Evolutionary conservation across 208 protist species (phyloP).

Genomic region (Leishmania martiniquensis): DNA sequence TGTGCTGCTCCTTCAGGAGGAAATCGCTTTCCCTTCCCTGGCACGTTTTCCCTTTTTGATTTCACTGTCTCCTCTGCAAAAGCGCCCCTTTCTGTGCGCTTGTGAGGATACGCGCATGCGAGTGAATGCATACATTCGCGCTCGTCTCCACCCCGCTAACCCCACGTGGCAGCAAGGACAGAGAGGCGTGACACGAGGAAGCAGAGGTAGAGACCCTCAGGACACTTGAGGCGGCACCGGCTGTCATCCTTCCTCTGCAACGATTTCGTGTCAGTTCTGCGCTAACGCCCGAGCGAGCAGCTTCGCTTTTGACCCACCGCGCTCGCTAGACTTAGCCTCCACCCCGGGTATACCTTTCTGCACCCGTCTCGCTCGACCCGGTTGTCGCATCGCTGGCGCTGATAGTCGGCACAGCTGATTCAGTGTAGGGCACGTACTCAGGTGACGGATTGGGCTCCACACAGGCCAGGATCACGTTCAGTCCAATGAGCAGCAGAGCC

Average conservation of each 20-base stretch:
- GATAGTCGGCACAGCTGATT: background rate
- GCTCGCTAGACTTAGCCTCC: no score
- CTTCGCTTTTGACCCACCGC: background rate
- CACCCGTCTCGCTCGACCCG: background rate
- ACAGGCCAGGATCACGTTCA: conserved; percentile 62
- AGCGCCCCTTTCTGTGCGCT: background rate
- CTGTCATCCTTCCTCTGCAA: background rate
- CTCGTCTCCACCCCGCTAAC: no score
- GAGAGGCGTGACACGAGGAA: background rate
- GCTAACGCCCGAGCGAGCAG: background rate
- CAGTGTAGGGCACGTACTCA: conserved; percentile 69
- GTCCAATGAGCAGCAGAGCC: conserved; percentile 49
- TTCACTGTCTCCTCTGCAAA: background rate
- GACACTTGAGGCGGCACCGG: background rate
- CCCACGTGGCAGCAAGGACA: no score
- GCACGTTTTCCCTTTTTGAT: background rate
- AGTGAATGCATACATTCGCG: background rate
- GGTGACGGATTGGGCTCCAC: conserved; percentile 67
- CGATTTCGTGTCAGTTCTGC: background rate
- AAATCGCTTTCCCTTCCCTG: background rate
- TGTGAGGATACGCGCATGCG: background rate
- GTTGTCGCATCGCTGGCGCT: background rate
- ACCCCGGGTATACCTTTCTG: background rate
- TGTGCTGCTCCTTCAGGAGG: background rate
- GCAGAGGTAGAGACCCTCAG: background rate